These are phyloP conservation scores for Ilyonectria robusta DNA, from an alignment of 2,329 filamentous ascomycete genomes.

Conservation along the genomic window DNA sequence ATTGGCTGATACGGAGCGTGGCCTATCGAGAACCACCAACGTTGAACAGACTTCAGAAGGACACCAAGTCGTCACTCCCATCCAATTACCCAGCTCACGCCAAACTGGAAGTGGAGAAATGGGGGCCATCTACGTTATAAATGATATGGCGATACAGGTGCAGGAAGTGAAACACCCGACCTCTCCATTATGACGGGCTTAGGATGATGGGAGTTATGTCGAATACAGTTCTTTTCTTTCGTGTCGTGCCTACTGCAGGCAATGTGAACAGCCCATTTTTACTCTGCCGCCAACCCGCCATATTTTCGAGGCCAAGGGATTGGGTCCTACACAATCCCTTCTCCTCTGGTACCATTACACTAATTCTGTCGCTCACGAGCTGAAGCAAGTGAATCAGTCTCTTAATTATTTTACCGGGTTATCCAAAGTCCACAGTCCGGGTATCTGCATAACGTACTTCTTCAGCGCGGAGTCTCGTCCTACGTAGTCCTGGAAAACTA, in stretches of 20 bases:
- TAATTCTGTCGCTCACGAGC: background rate
- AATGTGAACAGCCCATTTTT: no score
- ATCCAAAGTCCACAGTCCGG: no score
- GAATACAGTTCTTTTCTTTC: no score
- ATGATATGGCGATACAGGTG: constrained; percentile 35
- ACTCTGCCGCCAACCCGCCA: no score
- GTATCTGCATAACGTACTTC: no score
- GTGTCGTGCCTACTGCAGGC: no score
- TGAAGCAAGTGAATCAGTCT: background rate
- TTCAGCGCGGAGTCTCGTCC: no score
- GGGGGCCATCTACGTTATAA: constrained; percentile 27
- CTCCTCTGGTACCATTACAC: no score
- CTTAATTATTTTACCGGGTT: no score
- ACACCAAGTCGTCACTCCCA: constrained; percentile 33
- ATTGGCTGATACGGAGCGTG: constrained; percentile 30
- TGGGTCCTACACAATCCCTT: no score
- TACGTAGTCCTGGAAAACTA: no score
- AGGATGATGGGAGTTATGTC: background rate
- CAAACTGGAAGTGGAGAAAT: background rate
- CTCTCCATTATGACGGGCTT: background rate
- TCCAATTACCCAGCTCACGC: background rate
- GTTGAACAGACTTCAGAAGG: background rate
- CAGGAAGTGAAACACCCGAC: background rate
- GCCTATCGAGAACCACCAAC: background rate
- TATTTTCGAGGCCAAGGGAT: no score